Evolutionary conservation across 1,284 basidiomycete species (phyloP).

Genomic region (Fomitopsis pinicola): DNA sequence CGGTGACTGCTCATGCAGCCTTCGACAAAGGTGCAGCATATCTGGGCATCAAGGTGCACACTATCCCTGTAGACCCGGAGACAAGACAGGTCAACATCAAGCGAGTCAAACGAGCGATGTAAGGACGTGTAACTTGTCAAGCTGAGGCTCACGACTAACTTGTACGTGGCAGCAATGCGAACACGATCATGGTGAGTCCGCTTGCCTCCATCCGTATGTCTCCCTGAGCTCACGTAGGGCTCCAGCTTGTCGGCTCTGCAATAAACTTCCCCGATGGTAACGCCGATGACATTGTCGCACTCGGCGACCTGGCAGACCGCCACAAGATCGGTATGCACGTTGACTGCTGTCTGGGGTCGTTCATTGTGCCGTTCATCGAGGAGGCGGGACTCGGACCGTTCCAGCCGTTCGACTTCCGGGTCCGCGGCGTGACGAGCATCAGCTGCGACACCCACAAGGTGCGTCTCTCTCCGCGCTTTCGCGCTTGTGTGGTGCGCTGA

Average conservation of each 20-base stretch:
- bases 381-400: conserved; percentile 37
- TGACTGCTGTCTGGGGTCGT: conserved; percentile 90
- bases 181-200: conserved; percentile 70
- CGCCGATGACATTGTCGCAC: conserved; percentile 83
- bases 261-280: conserved; percentile 92
- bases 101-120: conserved; percentile 84
- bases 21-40: conserved; percentile 94
- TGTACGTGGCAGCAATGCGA: conserved; percentile 53
- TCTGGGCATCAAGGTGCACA: conserved; percentile 89
- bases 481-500: background rate
- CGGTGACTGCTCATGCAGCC: conserved; percentile 87
- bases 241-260: conserved; percentile 83
- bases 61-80: conserved; percentile 78
- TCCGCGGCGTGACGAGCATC: conserved; percentile 85
- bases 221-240: conserved; percentile 1
- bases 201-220: background rate
- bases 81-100: conserved; percentile 83
- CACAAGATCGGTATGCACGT: conserved; percentile 89
- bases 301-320: conserved; percentile 73
- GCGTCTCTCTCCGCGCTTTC: background rate
- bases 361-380: conserved; percentile 89
- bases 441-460: conserved; percentile 94
- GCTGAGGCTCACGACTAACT: conserved; percentile 1
- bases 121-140: conserved; percentile 26
- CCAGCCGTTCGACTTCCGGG: conserved; percentile 78